These are phyloP conservation scores for Artemisia argyi DNA, from an alignment of 129 eudicot species.

Conservation along the genomic window DNA sequence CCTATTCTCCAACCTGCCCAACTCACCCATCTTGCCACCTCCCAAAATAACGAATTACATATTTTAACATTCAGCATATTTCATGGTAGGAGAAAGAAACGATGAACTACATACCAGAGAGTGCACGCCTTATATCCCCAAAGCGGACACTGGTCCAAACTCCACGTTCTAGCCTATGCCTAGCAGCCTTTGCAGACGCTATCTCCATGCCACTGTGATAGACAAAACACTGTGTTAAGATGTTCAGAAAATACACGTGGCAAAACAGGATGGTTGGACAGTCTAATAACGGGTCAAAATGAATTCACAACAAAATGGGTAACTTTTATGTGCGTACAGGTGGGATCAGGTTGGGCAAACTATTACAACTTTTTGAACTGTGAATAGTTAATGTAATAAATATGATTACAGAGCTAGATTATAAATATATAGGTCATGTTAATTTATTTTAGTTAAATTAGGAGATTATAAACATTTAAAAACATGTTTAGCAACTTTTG, in stretches of 20 bases:
- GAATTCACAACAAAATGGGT: too few species aligned
- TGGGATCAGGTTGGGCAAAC: too few species aligned
- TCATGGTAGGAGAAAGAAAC: slow-evolving; percentile 17
- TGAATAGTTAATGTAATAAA: too few species aligned
- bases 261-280: not conserved
- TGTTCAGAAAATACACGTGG: not conserved
- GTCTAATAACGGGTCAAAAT: too few species aligned
- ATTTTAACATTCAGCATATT: not conserved
- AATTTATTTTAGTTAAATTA: too few species aligned
- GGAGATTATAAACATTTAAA: too few species aligned
- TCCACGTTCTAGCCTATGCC: slow-evolving; percentile 83
- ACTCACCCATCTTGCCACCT: slow-evolving; percentile 3
- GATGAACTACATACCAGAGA: slow-evolving; percentile 55
- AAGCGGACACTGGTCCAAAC: slow-evolving; percentile 90
- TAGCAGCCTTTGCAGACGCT: slow-evolving; percentile 94
- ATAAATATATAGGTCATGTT: too few species aligned
- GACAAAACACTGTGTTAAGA: not conserved
- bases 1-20: not conserved
- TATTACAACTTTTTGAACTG: too few species aligned
- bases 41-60: not conserved
- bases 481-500: too few species aligned
- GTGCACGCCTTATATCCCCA: slow-evolving; percentile 95
- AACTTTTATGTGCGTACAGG: too few species aligned
- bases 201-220: slow-evolving; percentile 59
- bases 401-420: too few species aligned